A percentile compares a stretch with the other conserved stretches of the same genome.
These are phyloP conservation scores for Fraxinus baroniana DNA, from an alignment of 305 asterid genomes.

Conservation along the genomic window DNA sequence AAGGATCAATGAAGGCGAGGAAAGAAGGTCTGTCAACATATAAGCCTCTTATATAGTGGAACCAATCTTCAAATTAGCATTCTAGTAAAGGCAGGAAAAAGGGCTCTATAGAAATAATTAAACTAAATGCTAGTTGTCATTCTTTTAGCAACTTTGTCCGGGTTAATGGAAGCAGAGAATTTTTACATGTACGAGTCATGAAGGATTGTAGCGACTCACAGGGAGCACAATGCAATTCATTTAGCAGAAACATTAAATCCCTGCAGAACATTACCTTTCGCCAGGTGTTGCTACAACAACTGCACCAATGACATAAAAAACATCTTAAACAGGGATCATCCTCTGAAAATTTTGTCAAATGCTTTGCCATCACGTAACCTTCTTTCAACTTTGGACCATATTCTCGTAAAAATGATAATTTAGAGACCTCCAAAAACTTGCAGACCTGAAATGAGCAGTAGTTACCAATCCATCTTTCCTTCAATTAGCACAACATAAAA, in stretches of 20 bases:
- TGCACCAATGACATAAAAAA: slow-evolving; percentile 49
- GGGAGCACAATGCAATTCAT: slow-evolving; percentile 15
- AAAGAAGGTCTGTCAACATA: neutral
- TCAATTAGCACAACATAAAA: slow-evolving; percentile 14
- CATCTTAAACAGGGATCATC: slow-evolving; percentile 55
- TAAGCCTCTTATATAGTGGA: neutral
- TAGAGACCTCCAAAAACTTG: slow-evolving; percentile 90
- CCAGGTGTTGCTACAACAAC: slow-evolving; percentile 77
- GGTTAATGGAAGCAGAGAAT: neutral
- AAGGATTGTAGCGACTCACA: neutral
- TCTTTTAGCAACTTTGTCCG: neutral
- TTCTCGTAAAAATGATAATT: slow-evolving; percentile 71
- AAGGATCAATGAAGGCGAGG: neutral
- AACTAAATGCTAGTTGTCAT: neutral
- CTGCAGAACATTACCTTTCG: slow-evolving; percentile 53
- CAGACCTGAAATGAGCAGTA: slow-evolving; percentile 53
- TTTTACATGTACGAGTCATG: neutral
- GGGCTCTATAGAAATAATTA: neutral
- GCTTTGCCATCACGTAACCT: slow-evolving; percentile 75
- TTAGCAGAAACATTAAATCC: slow-evolving; percentile 19
- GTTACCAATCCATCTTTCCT: slow-evolving; percentile 9
- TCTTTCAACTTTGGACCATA: slow-evolving; percentile 91
- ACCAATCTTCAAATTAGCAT: neutral
- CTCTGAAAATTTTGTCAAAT: slow-evolving; percentile 48
- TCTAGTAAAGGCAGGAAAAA: neutral